Evolutionary conservation across 1,139 yeast species (phyloP).

Genomic region (Magnusiomyces ingens): DNA sequence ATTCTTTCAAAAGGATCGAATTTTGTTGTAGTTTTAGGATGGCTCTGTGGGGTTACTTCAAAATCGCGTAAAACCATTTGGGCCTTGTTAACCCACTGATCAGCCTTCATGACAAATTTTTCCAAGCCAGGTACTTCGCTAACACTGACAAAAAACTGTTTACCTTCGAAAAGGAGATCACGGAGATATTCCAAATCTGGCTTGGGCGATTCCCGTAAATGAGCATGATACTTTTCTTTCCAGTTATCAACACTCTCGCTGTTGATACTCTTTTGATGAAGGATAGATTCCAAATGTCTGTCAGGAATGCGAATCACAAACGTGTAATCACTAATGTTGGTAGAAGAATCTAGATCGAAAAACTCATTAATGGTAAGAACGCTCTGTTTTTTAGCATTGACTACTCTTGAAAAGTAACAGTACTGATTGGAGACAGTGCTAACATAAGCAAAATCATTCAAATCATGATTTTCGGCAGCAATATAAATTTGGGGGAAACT

Average conservation of each 20-base stretch:
- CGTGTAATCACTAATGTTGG: not conserved
- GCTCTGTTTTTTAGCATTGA: not conserved
- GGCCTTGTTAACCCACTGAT: conserved; percentile 51
- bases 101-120: conserved; percentile 41
- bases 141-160: conserved; percentile 37
- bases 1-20: conserved; percentile 15
- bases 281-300: not conserved
- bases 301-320: not conserved
- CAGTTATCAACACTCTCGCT: conserved; percentile 34
- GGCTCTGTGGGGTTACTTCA: conserved; percentile 18
- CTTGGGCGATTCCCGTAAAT: conserved; percentile 39
- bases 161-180: conserved; percentile 49
- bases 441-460: conserved; percentile 5
- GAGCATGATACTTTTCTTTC: conserved; percentile 41
- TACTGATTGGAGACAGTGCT: conserved; percentile 6
- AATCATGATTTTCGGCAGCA: not conserved
- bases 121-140: conserved; percentile 37
- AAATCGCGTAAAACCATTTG: conserved; percentile 39
- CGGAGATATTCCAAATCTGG: conserved; percentile 46
- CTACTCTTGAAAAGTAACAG: conserved; percentile 5
- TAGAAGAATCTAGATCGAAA: not conserved
- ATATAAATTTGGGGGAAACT: not conserved
- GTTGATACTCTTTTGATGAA: conserved; percentile 24
- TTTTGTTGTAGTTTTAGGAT: conserved; percentile 18
- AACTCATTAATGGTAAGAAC: not conserved